A percentile compares a stretch with the other conserved stretches of the same genome.
phyloP scores from a whole-genome alignment of 139 green algal genomes.

The Chlamydomonas applanata region DNA sequence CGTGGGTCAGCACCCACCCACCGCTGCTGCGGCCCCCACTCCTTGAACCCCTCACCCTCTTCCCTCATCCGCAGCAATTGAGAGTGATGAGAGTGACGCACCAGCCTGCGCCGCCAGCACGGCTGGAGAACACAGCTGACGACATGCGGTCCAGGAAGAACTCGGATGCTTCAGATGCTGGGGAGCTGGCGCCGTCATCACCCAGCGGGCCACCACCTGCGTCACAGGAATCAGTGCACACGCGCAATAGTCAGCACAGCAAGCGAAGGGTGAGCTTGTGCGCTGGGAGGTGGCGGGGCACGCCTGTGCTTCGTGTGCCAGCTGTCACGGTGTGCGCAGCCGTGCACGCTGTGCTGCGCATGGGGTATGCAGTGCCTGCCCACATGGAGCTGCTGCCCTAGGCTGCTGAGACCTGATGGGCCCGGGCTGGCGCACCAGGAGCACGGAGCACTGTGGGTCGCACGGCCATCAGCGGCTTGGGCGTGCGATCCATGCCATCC shows the following conservation, averaged over 20 bases:
- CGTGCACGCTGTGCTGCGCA: too few relatives aligned
- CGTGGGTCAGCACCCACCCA: constrained; percentile 2
- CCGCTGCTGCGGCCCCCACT: background rate
- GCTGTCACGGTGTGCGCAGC: too few relatives aligned
- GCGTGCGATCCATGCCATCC: constrained; percentile 61
- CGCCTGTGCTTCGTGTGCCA: too few relatives aligned
- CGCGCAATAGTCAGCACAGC: too few relatives aligned
- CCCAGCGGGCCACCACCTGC: background rate
- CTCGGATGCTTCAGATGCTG: constrained; percentile 40
- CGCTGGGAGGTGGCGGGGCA: too few relatives aligned
- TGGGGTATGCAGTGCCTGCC: too few relatives aligned
- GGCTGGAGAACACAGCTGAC: constrained; percentile 31
- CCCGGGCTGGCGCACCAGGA: too few relatives aligned
- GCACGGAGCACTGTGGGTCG: constrained; percentile 20
- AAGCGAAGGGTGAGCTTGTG: too few relatives aligned
- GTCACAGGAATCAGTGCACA: too few relatives aligned
- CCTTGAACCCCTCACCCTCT: background rate
- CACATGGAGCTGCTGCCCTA: too few relatives aligned
- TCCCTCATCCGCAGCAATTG: background rate
- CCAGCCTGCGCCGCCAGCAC: constrained; percentile 22
- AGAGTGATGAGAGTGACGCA: too few relatives aligned
- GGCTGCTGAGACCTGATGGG: too few relatives aligned
- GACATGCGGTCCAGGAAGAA: constrained; percentile 56
- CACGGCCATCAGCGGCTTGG: constrained; percentile 59
- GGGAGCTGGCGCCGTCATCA: background rate